Percentiles rank a stretch among this genome's conserved stretches.
These are phyloP conservation scores for Plasmodium gaboni DNA, from an alignment of 169 alveolate genomes.

Conservation along the genomic window DNA sequence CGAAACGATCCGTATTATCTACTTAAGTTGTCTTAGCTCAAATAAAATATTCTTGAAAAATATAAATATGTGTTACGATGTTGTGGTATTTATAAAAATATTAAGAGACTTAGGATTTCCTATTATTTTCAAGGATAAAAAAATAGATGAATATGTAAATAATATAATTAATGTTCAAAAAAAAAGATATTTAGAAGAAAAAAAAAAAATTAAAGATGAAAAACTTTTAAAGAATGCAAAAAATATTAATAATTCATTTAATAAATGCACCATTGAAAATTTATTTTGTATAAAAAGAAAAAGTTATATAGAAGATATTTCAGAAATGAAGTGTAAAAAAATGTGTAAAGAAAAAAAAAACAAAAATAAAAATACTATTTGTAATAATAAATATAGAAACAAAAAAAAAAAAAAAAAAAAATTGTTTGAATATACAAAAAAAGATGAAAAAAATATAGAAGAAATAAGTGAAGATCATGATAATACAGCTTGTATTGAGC, in stretches of 20 bases:
- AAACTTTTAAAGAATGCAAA: too few species aligned
- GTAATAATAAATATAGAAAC: neutral
- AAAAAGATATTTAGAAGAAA: too few species aligned
- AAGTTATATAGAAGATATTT: too few species aligned
- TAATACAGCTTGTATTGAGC: neutral
- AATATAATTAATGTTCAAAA: too few species aligned
- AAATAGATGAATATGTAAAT: neutral
- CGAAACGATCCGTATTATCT: constrained; percentile 21
- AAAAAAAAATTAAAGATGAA: too few species aligned
- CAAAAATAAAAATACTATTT: too few species aligned
- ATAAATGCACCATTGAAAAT: too few species aligned
- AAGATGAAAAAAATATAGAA: neutral
- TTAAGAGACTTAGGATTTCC: constrained; percentile 12
- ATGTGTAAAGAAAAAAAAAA: neutral
- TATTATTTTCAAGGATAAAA: neutral
- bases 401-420: too few species aligned
- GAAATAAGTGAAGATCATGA: neutral
- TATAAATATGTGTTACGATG: constrained; percentile 33
- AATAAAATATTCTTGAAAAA: constrained; percentile 5
- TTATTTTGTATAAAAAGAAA: too few species aligned
- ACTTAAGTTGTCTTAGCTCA: constrained; percentile 12
- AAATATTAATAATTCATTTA: too few species aligned
- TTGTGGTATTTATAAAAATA: constrained; percentile 23
- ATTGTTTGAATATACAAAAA: too few species aligned
- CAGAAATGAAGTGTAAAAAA: neutral